Evolutionary conservation across 371 early-diverging fungal species (phyloP).

Genomic region (Haplosporangium sp.): DNA sequence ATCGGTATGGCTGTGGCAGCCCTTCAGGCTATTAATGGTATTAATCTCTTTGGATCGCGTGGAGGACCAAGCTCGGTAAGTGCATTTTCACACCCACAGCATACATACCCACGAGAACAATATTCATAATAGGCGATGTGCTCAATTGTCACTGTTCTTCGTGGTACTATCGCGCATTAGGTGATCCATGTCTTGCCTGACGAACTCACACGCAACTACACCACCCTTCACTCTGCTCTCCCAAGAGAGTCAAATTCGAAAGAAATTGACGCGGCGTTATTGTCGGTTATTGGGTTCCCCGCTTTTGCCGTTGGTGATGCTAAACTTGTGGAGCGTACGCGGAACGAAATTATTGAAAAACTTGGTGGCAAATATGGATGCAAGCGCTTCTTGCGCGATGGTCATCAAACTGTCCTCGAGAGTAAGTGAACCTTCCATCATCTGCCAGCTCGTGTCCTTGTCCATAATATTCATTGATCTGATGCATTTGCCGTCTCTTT

Average conservation of each 20-base stretch:
- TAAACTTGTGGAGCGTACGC: conserved; percentile 71
- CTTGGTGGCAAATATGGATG: conserved; percentile 88
- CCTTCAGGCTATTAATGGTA: conserved; percentile 86
- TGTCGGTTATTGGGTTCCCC: conserved; percentile 90
- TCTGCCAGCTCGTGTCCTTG: neutral
- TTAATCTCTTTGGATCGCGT: conserved; percentile 87
- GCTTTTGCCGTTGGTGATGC: conserved; percentile 88
- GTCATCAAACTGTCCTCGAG: conserved; percentile 88
- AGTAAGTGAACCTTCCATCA: conserved; percentile 16
- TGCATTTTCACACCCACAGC: neutral
- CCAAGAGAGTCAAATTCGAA: conserved; percentile 92
- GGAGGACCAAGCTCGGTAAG: conserved; percentile 85
- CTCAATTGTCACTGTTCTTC: no score
- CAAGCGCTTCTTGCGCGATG: conserved; percentile 91
- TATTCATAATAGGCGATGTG: neutral
- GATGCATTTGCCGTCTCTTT: neutral
- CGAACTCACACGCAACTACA: conserved; percentile 87
- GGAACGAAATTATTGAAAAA: conserved; percentile 83
- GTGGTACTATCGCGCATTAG: conserved; percentile 31
- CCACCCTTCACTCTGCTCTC: conserved; percentile 82
- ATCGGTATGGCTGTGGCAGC: conserved; percentile 94
- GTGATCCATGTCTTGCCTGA: conserved; percentile 89
- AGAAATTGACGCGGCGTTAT: conserved; percentile 89
- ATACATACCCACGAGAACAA: neutral
- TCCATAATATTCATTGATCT: neutral